Base-by-base conservation (phyloP, 73 alveolate genomes). In the Diophrys sp. region DNA sequence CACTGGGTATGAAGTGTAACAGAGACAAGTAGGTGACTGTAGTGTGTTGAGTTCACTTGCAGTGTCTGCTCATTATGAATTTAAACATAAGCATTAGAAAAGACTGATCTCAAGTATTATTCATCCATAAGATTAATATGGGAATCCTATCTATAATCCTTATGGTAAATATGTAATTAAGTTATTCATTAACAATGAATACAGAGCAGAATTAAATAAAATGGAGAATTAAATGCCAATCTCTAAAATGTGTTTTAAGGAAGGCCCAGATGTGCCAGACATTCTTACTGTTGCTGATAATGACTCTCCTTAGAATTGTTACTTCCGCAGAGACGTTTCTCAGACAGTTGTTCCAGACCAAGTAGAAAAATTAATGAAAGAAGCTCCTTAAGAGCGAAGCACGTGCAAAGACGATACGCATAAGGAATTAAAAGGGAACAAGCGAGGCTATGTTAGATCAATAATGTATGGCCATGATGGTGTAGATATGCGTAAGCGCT, bases 51-150 rank as follows among this genome's bases (percentile, higher is more conserved):
- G 84, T 0, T 33, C 80, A 32, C 71, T 87, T 24, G 94, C 94
- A 1, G 87, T 87, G 24, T 80, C 94, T 56, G 94, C 89, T 30
- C 94, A 87, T 57, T 71, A 67, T 14, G 94, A 87, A 66, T 74
- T 69, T 2, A 87, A 87, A 56, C 31, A n/a, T 33, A 71, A 76
- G 44, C 74, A 81, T 57, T n/a, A 54, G 8, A 80, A 53, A 57
- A 73, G 90, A 56, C 14, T 87, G 18, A 71, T 87, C 1, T 73
- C 90, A 1, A 31, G 85, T 34, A 73, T 54, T 56, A 87, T 87
- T 27, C 80, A 72, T 56, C 94, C 94, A 2, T 69, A 87, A 70
- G 90, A 87, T 56, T 31, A 74, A 29, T 23, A 23, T 2, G 69
- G 86, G 2, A 44, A 54, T 2, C 93, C 93, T 11, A 69, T 87